Conservation (phyloP, 768 basidiomycete genomes). For the Mrakia gelida region DNA sequence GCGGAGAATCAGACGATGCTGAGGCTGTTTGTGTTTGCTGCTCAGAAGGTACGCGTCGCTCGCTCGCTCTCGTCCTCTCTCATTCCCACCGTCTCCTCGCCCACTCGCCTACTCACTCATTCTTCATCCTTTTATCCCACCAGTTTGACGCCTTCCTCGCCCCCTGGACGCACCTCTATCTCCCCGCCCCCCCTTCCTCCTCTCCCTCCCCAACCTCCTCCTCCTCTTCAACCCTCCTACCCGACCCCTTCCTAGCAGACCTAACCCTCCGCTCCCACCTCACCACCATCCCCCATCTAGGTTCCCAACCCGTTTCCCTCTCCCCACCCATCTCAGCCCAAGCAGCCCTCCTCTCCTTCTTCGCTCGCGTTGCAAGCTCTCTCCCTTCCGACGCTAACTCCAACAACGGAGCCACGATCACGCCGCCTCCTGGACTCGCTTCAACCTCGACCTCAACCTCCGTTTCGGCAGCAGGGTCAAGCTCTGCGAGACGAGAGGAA, state of each 20-base stretch:
- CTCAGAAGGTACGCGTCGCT: slow-evolving; percentile 42
- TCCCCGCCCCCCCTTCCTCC: slow-evolving; percentile 38
- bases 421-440: neutral
- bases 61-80: neutral
- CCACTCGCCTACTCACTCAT: too few relatives aligned
- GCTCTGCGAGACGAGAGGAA: slow-evolving; percentile 1
- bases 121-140: neutral
- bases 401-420: too few relatives aligned
- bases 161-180: slow-evolving; percentile 44
- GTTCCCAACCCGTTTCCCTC: slow-evolving; percentile 36
- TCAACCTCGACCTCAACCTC: neutral
- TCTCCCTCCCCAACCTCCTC: slow-evolving; percentile 14
- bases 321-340: slow-evolving; percentile 45
- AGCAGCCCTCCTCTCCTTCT: slow-evolving; percentile 47
- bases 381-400: neutral
- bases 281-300: slow-evolving; percentile 42
- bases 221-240: neutral
- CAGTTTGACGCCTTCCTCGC: slow-evolving; percentile 45
- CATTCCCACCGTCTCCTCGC: neutral
- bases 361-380: slow-evolving; percentile 32
- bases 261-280: slow-evolving; percentile 39
- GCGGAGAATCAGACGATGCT: slow-evolving; percentile 47
- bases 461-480: slow-evolving; percentile 34
- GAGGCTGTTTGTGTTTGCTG: slow-evolving; percentile 48
- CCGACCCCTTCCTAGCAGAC: slow-evolving; percentile 44